Evolutionary conservation across 2,329 filamentous ascomycete species (phyloP), one percentile per base, ranked within the genome.

Genomic region (Colletotrichum australisinense): DNA sequence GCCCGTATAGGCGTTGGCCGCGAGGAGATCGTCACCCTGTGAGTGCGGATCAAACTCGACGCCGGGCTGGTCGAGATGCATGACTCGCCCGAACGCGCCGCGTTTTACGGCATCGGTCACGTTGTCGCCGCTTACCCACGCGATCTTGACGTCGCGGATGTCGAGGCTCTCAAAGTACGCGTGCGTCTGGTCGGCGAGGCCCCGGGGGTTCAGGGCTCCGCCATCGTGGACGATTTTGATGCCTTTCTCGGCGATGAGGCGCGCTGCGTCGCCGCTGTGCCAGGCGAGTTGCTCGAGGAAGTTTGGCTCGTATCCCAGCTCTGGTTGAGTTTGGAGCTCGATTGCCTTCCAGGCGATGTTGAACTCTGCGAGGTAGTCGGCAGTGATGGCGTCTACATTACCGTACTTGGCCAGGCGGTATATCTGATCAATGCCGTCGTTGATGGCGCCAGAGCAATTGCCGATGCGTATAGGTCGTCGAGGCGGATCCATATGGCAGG

Each of bases 151-250:
- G 52, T 79, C 74, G 5, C 67, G 76, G 0, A 74, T 69, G 7
- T 75, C 79, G 77, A 12, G 76, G 64, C 26, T 77, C 58, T 14
- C 77, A 53, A 84, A 80, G 9, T 79, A 79, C 12, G 77, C 76
- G 28, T 74, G 75, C 2, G 80, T 78, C 56, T 75, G 78, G 63
- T 85, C 76, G 0, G 87, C 87, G 19, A 91, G 76, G 0, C 85
- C 87, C 69, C 83, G 83, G 0, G 89, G 89, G 69, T 91, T 88
- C 19, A 88, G 82, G 2, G 86, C 87, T 0, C 90, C 89, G 2
- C 89, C 89, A 75, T 91, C 90, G 68, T 90, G 82, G 46, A 89
- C 82, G 14, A 91, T 81, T 73, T 88, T 89, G 79, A 90, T 90
- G 0, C 82, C 77, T 72, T 88, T 86, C 62, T 86, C 79, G 1